Evolutionary conservation across 441 rosid genomes (phyloP).

Genomic region (Pelargonium cotyledonis): DNA sequence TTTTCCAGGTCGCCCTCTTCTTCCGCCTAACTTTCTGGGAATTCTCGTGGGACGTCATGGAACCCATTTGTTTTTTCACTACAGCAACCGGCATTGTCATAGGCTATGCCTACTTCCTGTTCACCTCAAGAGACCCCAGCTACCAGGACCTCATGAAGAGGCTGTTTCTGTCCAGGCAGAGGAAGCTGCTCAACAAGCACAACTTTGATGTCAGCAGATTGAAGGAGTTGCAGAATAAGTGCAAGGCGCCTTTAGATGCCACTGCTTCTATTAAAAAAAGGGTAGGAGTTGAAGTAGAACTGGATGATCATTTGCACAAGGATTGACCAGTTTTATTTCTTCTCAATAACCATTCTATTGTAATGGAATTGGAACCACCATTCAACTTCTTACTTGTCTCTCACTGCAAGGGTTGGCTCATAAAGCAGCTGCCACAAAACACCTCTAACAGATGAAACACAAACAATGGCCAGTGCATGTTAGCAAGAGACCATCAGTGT

Average conservation of each 20-base stretch:
- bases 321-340: constrained; percentile 20
- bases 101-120: constrained; percentile 80
- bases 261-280: constrained; percentile 45
- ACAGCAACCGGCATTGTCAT: constrained; percentile 61
- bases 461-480: too few species aligned
- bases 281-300: constrained; percentile 53
- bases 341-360: neutral
- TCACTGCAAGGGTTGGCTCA: too few species aligned
- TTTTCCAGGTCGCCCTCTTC: constrained; percentile 53
- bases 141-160: constrained; percentile 85
- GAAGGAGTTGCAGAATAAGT: constrained; percentile 60
- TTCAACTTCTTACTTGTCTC: too few species aligned
- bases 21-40: constrained; percentile 92
- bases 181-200: constrained; percentile 47
- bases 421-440: too few species aligned
- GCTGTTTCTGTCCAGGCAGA: constrained; percentile 69
- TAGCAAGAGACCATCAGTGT: too few species aligned
- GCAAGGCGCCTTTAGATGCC: constrained; percentile 43
- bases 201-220: constrained; percentile 55
- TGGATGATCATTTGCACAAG: constrained; percentile 62
- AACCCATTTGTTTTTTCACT: constrained; percentile 73
- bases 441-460: too few species aligned
- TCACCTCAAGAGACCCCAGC: constrained; percentile 84
- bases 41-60: constrained; percentile 99
- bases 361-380: too few species aligned